Evolutionary conservation across 768 basidiomycete species (phyloP), one percentile per base, ranked within the genome.

Genomic region (Austroboletus festivus): DNA sequence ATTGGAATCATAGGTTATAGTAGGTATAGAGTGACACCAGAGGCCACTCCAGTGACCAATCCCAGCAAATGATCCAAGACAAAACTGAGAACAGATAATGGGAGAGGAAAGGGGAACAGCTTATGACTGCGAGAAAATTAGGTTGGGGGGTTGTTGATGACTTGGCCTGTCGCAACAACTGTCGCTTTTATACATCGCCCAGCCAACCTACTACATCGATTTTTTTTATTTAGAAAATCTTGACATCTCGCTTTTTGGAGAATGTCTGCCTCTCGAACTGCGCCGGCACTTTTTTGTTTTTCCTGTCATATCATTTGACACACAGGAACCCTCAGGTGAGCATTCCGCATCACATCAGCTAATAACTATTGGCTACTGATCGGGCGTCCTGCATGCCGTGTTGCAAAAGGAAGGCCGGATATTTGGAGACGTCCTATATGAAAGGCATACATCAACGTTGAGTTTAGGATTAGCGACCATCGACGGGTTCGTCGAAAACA

Each of bases 1-100:
- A 55, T 73, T 63, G 73, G 73, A 60, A 61, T 71, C 72, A 69
- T 65, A 68, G 69, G 63, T 68, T 39, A 69, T 50, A 69, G 56
- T 31, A 61, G 45, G 34, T 2, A 1, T 46, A 54, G 64, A 59
- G 68, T 65, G 69, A 66, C 64, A 54, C 63, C 57, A 67, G 54
- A 46, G 41, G 44, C 62, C 56, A 60, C 43, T 51, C 38, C 16
- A 43, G 43, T 40, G 41, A 40, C 37, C 53, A 47, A 47, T 39
- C n/a, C 46, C 47, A 53, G 59, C 48, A 40, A 22, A 9, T 20
- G 11, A 44, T 39, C 52, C 51, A 63, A 26, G 10, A 34, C 20
- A 20, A 4, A 24, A 41, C 23, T 21, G 23, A n/a, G 12, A 22
- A 15, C 22, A 20, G 20, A 4, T 3, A 28, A 13, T n/a, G 41